Base-by-base conservation (phyloP, 2,329 filamentous ascomycete genomes). In the Apiospora malaysiana region DNA sequence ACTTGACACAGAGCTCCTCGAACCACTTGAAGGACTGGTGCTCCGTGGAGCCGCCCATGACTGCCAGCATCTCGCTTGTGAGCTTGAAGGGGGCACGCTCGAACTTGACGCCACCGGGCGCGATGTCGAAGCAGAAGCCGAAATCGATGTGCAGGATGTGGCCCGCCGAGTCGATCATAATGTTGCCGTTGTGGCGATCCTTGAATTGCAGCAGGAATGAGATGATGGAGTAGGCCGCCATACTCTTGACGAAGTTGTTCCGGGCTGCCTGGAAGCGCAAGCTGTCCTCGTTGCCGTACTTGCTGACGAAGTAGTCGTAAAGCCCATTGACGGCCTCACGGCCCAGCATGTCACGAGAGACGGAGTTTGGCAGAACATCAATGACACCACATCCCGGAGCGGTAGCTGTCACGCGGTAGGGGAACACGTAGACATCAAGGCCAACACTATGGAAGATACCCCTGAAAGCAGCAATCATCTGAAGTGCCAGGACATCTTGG, bases 101-200 rank as follows among this genome's bases (percentile, higher is more conserved):
- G 79, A 99, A 99, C 76, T 95, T 95, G 78, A 99, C 94, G 72
- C 97, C 96, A 66, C 96, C 96, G 0, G 96, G 96, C 1, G 95
- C 96, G 76, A 99, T 98, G 79, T 99, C 97, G 83, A 99, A 99
- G 84, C 95, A 98, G 88, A 99, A 99, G 12, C 96, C 96, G 79
- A 99, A 99, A 81, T 99, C 96, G 76, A 99, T 98, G 84, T 99
- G 96, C 69, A 99, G 89, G 78, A 99, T 97, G 82, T 99, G 96
- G 4, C 97, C 96, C 0, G 93, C 93, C 78, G 98, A 95, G 81
- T 99, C 95, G 74, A 99, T 91, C 97, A 99, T 99, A 85, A 99
- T 99, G 85, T 99, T 99, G 73, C 96, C 96, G 81, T 99, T 99
- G 84, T 99, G 96, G 3, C 96, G 92, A 80, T 99, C 96, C 82